A percentile compares a stretch with the other conserved stretches of the same genome.
phyloP scores from a whole-genome alignment of 305 asterid species.

The Fraxinus floribunda region DNA sequence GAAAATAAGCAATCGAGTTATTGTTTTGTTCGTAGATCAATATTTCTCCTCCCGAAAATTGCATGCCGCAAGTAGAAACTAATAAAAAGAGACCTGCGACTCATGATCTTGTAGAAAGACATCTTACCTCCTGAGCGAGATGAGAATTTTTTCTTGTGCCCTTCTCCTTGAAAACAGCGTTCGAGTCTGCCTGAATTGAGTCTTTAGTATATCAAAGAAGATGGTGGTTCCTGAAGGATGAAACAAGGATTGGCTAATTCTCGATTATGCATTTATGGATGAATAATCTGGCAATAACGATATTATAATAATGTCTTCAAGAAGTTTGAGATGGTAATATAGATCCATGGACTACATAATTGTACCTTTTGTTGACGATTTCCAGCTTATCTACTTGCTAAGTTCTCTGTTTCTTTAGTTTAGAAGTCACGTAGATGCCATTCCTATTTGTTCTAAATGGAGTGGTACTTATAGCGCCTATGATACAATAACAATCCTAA shows the following conservation, averaged over 20 bases:
- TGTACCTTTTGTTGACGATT: constrained; percentile 9
- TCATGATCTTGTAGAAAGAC: background rate
- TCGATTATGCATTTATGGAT: background rate
- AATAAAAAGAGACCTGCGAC: background rate
- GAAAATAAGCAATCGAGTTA: background rate
- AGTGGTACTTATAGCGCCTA: constrained; percentile 23
- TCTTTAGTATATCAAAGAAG: background rate
- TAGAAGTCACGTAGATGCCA: constrained; percentile 28
- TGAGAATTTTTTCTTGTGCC: background rate
- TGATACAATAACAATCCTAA: constrained; percentile 21
- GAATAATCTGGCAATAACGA: background rate
- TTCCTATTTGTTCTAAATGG: constrained; percentile 32
- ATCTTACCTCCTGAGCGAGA: background rate
- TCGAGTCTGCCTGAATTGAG: background rate
- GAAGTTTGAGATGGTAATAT: constrained; percentile 6
- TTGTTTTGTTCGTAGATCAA: background rate
- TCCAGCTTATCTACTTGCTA: background rate
- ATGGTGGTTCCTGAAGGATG: constrained; percentile 2
- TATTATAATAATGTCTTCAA: background rate
- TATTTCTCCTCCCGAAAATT: background rate
- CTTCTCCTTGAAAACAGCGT: background rate
- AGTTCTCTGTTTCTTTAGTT: constrained; percentile 20
- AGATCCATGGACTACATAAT: constrained; percentile 13
- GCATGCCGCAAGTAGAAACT: background rate
- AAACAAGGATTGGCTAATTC: background rate